Evolutionary conservation across 1,284 basidiomycete genomes (phyloP), one percentile per base, ranked within the genome.

Genomic region (Bondarzewia mesenterica): DNA sequence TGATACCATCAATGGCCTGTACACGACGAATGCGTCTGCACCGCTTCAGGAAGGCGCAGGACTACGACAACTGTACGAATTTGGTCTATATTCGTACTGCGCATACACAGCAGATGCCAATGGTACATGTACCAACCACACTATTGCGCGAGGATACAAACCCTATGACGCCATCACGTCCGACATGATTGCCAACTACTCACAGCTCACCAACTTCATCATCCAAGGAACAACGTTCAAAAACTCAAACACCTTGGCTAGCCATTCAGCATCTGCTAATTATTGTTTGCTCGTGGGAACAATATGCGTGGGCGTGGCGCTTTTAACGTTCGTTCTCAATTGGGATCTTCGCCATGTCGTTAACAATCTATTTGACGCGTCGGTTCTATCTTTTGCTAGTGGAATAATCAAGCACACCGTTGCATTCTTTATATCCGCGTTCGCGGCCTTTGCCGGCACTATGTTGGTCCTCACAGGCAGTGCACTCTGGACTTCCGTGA

Each of bases 31-130:
- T 60, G 70, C 77, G 25, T 77, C 77, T 38, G 72, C 74, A 43
- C 82, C 86, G 4, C 74, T 90, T 3, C 72, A 69, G 47, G 60
- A 67, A 43, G 58, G 67, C 45, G 66, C 69, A 20, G 87, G 87
- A 26, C 67, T 90, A 48, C 79, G 87, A 57, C 75, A 82, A 60
- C 63, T 72, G 51, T 90, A 90, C 66, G 68, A 78, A 50, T 90
- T 85, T 55, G 87, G 87, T 20, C 69, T 90, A 36, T 90, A 90
- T 67, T 78, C 79, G 18, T 77, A 85, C 60, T 89, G 86, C 55
- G 86, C 72, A 57, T 89, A 81, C 58, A 66, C 83, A 57, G 75
- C 80, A 53, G 63, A 64, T 36, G 73, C 72, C 21, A 68, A 69
- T 25, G 88, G 87, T 29, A 72, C 65, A 44, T 89, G 88, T 63